A percentile compares a stretch with the other conserved stretches of the same genome.
phyloP scores from a whole-genome alignment of 305 asterid genomes.

The Andrographis paniculata region DNA sequence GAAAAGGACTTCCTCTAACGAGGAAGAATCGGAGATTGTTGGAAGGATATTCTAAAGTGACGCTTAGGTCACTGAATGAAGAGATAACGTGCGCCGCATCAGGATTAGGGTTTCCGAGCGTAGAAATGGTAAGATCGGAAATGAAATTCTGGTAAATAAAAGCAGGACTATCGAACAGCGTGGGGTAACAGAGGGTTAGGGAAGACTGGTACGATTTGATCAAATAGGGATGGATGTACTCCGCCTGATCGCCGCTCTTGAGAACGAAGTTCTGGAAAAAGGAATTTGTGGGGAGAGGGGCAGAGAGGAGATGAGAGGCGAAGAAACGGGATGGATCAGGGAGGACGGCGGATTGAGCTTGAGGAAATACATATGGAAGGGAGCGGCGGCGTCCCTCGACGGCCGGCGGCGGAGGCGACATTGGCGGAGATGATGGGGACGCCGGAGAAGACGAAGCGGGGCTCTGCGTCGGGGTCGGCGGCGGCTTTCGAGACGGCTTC shows the following conservation, averaged over 20 bases:
- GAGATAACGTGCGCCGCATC: conserved; percentile 40
- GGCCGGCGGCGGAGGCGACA: conserved; percentile 17
- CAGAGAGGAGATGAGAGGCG: conserved; percentile 46
- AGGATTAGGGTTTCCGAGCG: conserved; percentile 35
- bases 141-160: conserved; percentile 55
- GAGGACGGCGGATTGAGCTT: conserved; percentile 49
- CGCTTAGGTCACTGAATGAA: conserved; percentile 52
- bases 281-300: conserved; percentile 73
- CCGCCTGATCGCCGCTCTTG: conserved; percentile 76
- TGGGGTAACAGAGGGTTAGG: conserved; percentile 54
- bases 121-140: conserved; percentile 49
- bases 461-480: no score
- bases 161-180: conserved; percentile 35
- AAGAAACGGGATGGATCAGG: conserved; percentile 70
- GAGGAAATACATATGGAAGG: conserved; percentile 60
- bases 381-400: conserved; percentile 14
- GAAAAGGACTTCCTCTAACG: conserved; percentile 71
- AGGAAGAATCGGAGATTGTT: conserved; percentile 56
- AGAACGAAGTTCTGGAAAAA: conserved; percentile 70
- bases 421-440: conserved; percentile 21
- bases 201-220: conserved; percentile 49
- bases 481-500: conserved; percentile 21
- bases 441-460: conserved; percentile 19
- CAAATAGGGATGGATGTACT: conserved; percentile 67
- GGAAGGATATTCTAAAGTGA: conserved; percentile 72